Evolutionary conservation across 2,329 filamentous ascomycete species (phyloP).

Genomic region (Pseudofabraea citricarpa): DNA sequence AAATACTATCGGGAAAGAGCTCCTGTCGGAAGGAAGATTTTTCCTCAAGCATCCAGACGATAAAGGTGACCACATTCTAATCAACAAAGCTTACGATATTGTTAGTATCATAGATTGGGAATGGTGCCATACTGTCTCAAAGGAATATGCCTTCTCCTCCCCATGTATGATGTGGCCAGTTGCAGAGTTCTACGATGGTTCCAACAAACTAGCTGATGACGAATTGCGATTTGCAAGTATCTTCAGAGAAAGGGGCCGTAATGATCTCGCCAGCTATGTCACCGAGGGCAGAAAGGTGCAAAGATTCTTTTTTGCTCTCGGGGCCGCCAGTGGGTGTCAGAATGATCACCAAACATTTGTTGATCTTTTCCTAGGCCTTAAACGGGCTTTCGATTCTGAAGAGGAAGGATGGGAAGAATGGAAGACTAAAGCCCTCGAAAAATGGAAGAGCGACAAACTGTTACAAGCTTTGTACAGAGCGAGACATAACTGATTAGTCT

Average conservation of each 20-base stretch:
- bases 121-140: conserved; percentile 1
- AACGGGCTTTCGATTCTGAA: too few species aligned
- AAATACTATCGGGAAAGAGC: conserved; percentile 1
- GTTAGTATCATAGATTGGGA: conserved; percentile 40
- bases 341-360: too few species aligned
- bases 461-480: too few species aligned
- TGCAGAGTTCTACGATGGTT: conserved; percentile 27
- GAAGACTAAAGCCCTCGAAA: too few species aligned
- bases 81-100: conserved; percentile 39
- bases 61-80: conserved; percentile 43
- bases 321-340: too few species aligned
- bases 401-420: too few species aligned
- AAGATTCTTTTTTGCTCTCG: conserved; percentile 15
- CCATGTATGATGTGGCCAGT: conserved; percentile 33
- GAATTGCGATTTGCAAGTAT: conserved; percentile 19
- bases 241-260: conserved; percentile 16
- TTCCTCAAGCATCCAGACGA: conserved; percentile 44
- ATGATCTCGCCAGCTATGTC: conserved; percentile 17
- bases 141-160: conserved; percentile 27
- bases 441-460: too few species aligned
- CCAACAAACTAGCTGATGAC: conserved; percentile 21
- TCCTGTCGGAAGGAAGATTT: conserved; percentile 22
- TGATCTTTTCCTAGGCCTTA: too few species aligned
- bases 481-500: too few species aligned
- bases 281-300: conserved; percentile 17